Conservation (phyloP, 768 basidiomycete species). For the Kwoniella mangroviensis region DNA sequence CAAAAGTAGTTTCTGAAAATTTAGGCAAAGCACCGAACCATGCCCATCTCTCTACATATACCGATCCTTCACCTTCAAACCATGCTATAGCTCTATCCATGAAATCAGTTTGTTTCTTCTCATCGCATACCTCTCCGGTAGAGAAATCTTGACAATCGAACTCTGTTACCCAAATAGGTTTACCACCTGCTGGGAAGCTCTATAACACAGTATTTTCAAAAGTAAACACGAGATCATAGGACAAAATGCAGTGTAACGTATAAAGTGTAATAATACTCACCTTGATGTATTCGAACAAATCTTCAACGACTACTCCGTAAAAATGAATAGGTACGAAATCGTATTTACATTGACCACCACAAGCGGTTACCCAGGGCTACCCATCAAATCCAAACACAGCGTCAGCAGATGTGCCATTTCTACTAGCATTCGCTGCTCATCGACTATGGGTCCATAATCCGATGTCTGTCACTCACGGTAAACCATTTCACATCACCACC, state of each 20-base stretch:
- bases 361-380: conserved; percentile 47
- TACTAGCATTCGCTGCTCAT: too few species aligned
- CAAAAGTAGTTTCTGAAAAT: conserved; percentile 25
- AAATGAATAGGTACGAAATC: conserved; percentile 53
- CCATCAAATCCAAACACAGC: background rate
- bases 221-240: too few species aligned
- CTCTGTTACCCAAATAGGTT: conserved; percentile 44
- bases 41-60: conserved; percentile 41
- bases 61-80: conserved; percentile 33
- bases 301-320: conserved; percentile 45
- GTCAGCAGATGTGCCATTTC: background rate
- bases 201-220: background rate
- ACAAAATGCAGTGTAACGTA: too few species aligned
- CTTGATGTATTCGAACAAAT: conserved; percentile 34
- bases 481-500: conserved; percentile 43
- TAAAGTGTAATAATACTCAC: conserved; percentile 16
- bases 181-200: conserved; percentile 26
- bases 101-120: conserved; percentile 35
- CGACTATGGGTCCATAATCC: too few species aligned
- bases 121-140: conserved; percentile 31
- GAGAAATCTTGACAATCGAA: conserved; percentile 40
- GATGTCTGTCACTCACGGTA: conserved; percentile 31
- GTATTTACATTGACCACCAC: conserved; percentile 45
- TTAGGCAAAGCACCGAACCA: conserved; percentile 50
- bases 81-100: conserved; percentile 41